Evolutionary conservation across 352 stramenopile species (phyloP).

Genomic region (Blastocystis sp.): DNA sequence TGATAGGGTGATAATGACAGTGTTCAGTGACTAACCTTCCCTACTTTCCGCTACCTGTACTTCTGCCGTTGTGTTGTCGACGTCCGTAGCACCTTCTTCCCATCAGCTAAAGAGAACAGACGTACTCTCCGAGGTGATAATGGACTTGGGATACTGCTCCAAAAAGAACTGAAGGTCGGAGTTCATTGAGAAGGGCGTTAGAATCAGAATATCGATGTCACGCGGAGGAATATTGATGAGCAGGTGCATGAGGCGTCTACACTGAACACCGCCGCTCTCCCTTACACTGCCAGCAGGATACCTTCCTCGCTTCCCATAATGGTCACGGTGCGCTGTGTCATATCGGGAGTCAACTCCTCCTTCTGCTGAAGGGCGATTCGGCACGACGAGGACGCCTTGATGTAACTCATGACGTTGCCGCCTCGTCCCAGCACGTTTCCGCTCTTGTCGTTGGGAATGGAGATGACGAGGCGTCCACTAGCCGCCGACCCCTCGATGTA

Average conservation of each 20-base stretch:
- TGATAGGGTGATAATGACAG: neutral
- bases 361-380: neutral
- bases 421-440: neutral
- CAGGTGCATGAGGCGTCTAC: constrained; percentile 9
- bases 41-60: neutral
- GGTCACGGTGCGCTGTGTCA: neutral
- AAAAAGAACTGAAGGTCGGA: neutral
- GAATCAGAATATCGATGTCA: neutral
- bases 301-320: neutral
- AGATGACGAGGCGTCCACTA: neutral
- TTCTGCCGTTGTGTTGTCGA: neutral
- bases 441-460: neutral
- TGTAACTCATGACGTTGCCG: neutral
- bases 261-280: neutral
- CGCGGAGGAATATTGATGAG: neutral
- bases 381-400: constrained; percentile 4
- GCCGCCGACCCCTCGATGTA: neutral
- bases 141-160: neutral
- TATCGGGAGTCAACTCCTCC: neutral
- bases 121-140: no score
- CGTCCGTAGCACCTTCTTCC: neutral
- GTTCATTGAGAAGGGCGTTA: neutral
- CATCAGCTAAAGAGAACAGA: no score
- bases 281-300: constrained; percentile 1
- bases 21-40: neutral